Base-by-base conservation (phyloP, 306 rosid species). In the Ziziphus jujuba region DNA sequence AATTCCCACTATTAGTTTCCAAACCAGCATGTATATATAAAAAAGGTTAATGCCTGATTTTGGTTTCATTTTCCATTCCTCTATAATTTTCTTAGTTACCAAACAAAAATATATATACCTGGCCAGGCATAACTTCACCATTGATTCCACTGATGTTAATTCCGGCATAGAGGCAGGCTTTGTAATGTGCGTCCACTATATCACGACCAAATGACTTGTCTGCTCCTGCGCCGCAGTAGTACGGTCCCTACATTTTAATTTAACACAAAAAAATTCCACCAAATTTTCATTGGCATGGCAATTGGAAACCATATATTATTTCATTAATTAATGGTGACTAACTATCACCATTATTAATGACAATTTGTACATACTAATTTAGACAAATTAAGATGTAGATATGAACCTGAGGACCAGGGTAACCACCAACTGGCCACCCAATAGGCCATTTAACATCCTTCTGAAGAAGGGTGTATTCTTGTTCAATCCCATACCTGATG, bases 91-190 rank as follows among this genome's bases (percentile, higher is more conserved):
- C 47, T 59, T 33, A 59, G 16, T 44, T 3, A 35, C 45, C 25
- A 9, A 34, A 59, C 7, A 33, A 1, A 1, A 5, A 8, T 55
- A 11, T 5, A 53, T 61, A 33, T 53, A 83, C 87, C 75, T 83
- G 88, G 9, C 83, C 85, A 0, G 88, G 88, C 88, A 80, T 84
- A 62, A 84, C 88, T 75, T 84, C 88, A 16, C 63, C 88, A 28
- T 84, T 84, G 61, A 77, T 71, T 33, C 88, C 88, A 60, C 85
- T 80, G 75, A 84, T 47, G 55, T 80, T 69, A 33, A 84, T 65
- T 64, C 88, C 88, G 20, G 88, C 88, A 47, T 71, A 84, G 34
- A 84, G 81, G 56, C 88, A 84, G 19, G 88, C 85, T 77, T 84
- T 84, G 40, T 84, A 84, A 38, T 84, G 88, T 9, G 88, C 19